Evolutionary conservation across 139 green algal species (phyloP).

Genomic region (Volvox reticuliferus): DNA sequence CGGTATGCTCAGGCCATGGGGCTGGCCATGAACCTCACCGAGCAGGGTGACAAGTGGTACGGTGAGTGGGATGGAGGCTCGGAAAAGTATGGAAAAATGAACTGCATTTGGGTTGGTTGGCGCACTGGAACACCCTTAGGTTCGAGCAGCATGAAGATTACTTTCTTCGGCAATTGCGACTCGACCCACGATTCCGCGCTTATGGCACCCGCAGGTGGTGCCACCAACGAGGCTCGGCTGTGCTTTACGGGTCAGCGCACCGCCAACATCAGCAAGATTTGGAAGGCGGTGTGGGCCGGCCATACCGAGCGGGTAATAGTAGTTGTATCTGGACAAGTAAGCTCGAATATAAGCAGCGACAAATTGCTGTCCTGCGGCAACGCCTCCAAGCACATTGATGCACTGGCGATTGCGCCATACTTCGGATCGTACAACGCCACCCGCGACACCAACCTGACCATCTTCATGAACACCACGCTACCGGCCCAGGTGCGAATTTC

Average conservation of each 20-base stretch:
- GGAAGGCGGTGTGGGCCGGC: constrained; percentile 36
- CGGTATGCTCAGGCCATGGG: constrained; percentile 49
- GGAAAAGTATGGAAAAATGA: too few relatives aligned
- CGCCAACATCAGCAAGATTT: constrained; percentile 48
- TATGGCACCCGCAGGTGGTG: constrained; percentile 10
- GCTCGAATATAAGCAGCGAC: constrained; percentile 40
- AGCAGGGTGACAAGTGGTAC: constrained; percentile 22
- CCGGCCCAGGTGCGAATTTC: background rate
- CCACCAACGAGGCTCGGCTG: constrained; percentile 42
- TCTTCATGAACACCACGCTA: constrained; percentile 35
- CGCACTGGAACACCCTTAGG: too few relatives aligned
- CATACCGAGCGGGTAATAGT: background rate
- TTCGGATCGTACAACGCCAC: constrained; percentile 38
- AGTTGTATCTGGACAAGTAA: constrained; percentile 43
- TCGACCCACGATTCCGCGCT: too few relatives aligned
- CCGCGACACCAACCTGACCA: constrained; percentile 41
- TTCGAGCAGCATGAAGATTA: too few relatives aligned
- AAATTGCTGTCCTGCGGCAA: constrained; percentile 45
- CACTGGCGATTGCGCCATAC: constrained; percentile 51
- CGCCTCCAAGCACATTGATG: constrained; percentile 29
- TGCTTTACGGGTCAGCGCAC: constrained; percentile 44
- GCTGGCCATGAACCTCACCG: constrained; percentile 15
- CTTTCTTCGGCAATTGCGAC: too few relatives aligned
- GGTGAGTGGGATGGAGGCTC: background rate
- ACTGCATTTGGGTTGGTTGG: too few relatives aligned